Conservation (phyloP, 2,329 filamentous ascomycete species). For the Fusarium floridanum region DNA sequence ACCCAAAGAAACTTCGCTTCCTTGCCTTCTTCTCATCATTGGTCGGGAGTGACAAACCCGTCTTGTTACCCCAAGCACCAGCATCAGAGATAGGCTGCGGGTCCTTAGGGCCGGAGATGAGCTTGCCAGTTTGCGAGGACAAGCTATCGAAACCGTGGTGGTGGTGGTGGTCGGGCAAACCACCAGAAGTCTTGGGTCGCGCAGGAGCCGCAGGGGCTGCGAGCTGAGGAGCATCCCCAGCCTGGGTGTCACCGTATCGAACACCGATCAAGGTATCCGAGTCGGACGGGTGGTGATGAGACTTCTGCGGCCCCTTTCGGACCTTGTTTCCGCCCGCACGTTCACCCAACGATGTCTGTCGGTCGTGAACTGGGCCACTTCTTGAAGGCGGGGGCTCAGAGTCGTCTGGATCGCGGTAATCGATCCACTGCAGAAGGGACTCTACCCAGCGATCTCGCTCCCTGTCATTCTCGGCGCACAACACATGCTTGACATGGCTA, state of each 20-base stretch:
- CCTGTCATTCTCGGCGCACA: conserved; percentile 93
- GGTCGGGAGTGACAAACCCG: conserved; percentile 62
- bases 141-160: conserved; percentile 51
- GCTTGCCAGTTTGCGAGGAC: conserved; percentile 56
- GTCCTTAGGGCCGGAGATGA: conserved; percentile 89
- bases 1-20: conserved; percentile 83
- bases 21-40: conserved; percentile 82
- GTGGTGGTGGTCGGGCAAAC: conserved; percentile 51
- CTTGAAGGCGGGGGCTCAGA: conserved; percentile 48
- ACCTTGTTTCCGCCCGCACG: conserved; percentile 35
- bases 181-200: conserved; percentile 54
- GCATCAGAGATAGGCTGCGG: conserved; percentile 85
- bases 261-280: conserved; percentile 67
- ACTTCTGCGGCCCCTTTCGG: conserved; percentile 52
- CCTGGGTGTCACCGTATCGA: conserved; percentile 68
- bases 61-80: conserved; percentile 87
- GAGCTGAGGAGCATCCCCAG: conserved; percentile 64
- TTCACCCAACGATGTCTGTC: conserved; percentile 53
- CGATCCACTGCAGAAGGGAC: conserved; percentile 88
- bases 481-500: conserved; percentile 89
- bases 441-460: conserved; percentile 97
- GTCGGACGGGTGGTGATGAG: conserved; percentile 54
- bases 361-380: conserved; percentile 53
- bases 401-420: conserved; percentile 74
- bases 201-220: conserved; percentile 51